These are phyloP conservation scores for Coniochaeta sp. DNA, from an alignment of 2,329 filamentous ascomycete species.

Conservation along the genomic window DNA sequence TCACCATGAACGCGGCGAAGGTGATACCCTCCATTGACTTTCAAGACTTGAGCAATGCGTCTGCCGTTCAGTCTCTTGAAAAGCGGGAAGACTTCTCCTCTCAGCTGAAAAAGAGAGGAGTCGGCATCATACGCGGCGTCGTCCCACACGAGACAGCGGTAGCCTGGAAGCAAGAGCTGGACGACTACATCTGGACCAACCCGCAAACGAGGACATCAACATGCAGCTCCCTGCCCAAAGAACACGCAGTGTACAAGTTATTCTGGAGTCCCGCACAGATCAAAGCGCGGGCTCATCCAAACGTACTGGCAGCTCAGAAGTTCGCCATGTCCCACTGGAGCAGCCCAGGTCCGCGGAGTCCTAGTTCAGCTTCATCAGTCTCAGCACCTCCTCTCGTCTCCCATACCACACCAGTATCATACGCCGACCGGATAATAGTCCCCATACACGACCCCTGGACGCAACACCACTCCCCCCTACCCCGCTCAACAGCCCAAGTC, in stretches of 20 bases:
- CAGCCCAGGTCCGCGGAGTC: slow-evolving; percentile 36
- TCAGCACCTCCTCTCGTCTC: slow-evolving; percentile 23
- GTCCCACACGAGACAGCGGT: slow-evolving; percentile 17
- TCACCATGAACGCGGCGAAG: slow-evolving; percentile 20
- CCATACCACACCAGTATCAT: slow-evolving; percentile 42
- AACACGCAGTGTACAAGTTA: slow-evolving; percentile 27
- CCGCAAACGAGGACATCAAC: slow-evolving; percentile 20
- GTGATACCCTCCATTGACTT: slow-evolving; percentile 35
- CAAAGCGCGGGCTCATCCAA: slow-evolving; percentile 29
- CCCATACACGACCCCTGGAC: slow-evolving; percentile 17
- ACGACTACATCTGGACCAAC: slow-evolving; percentile 44
- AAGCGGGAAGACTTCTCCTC: slow-evolving; percentile 13
- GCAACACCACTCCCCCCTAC: neutral
- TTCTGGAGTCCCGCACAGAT: slow-evolving; percentile 34
- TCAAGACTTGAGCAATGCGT: slow-evolving; percentile 25
- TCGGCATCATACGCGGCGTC: slow-evolving; percentile 16
- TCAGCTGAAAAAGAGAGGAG: slow-evolving; percentile 13
- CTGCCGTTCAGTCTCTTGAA: slow-evolving; percentile 6
- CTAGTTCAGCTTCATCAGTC: slow-evolving; percentile 7
- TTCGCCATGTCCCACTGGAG: slow-evolving; percentile 44
- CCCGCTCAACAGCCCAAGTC: slow-evolving; percentile 47
- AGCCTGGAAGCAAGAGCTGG: slow-evolving; percentile 42
- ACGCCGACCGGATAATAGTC: slow-evolving; percentile 55
- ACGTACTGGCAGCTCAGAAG: slow-evolving; percentile 32
- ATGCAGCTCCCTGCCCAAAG: slow-evolving; percentile 15